Evolutionary conservation across 305 asterid species (phyloP).

Genomic region (Lippia alba): DNA sequence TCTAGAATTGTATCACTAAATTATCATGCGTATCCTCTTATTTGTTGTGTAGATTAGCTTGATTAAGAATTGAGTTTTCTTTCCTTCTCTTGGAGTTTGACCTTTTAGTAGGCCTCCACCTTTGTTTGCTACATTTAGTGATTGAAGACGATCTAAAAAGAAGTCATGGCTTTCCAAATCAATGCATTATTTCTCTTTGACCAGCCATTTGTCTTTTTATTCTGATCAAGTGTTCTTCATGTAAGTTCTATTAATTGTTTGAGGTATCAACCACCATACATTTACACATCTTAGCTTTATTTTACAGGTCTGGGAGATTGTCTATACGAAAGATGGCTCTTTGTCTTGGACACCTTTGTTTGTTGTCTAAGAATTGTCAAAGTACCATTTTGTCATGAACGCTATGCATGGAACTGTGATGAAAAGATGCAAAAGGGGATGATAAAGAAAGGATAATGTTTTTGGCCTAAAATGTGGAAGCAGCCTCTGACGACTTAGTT

Average conservation of each 20-base stretch:
- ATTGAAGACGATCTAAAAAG: conserved; percentile 1
- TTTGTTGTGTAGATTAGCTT: neutral
- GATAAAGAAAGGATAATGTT: no score
- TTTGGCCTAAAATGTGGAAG: no score
- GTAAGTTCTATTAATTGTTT: neutral
- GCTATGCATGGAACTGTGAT: no score
- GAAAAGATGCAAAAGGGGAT: no score
- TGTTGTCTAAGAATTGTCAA: no score
- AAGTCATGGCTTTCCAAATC: neutral
- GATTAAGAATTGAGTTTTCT: neutral
- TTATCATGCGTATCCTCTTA: neutral
- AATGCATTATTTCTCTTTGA: neutral
- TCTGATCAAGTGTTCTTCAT: neutral
- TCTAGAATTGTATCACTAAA: neutral
- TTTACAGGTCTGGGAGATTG: conserved; percentile 93
- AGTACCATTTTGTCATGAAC: no score
- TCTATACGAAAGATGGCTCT: conserved; percentile 93
- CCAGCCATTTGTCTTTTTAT: neutral
- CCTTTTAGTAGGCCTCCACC: neutral
- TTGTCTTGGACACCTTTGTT: no score
- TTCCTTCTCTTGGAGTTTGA: neutral
- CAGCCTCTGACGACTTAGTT: no score
- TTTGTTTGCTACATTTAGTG: neutral
- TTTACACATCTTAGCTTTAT: conserved; percentile 19
- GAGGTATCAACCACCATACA: conserved; percentile 17